Base-by-base conservation (phyloP, 2,329 filamentous ascomycete genomes). In the Penicillium sp. region DNA sequence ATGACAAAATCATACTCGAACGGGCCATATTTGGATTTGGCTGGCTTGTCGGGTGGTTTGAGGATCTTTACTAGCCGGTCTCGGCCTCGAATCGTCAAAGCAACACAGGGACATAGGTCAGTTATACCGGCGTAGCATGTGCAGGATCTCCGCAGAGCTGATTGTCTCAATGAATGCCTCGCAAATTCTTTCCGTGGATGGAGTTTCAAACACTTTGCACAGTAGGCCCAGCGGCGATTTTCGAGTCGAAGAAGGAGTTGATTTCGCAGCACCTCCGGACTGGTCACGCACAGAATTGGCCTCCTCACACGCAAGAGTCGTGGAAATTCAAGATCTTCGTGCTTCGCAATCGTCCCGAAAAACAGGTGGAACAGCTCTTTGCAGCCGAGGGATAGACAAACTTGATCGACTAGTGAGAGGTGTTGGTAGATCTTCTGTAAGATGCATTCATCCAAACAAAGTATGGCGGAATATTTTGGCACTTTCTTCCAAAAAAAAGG, bases 201-300 rank as follows among this genome's bases (percentile, higher is more conserved):
- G 36, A 57, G 54, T 33, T 46, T 48, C 20, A 55, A 49, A 43
- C 54, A 57, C 36, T 47, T 46, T 5, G 46, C 51, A 27, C 56
- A 57, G 40, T 53, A 57, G 28, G 33, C 44, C 56, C 51, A 53
- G 16, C 40, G 30, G 38, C 14, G n/a, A 49, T 50, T 47, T 36
- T 53, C 44, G 31, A 57, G 51, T 27, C 39, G 53, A 41, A 53
- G 16, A 39, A 58, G 48, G 10, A 57, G 54, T 44, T 58, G 20
- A 20, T 46, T 36, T 33, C 54, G 51, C 35, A 13, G 18, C 24
- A 46, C 42, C 18, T 48, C n/a, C 7, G 45, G n/a, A n/a, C n/a
- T n/a, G n/a, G n/a, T n/a, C n/a, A n/a, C n/a, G n/a, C n/a, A n/a
- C n/a, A n/a, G 20, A 45, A 55, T 51, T 44, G 44, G 48, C 24